These are phyloP conservation scores for Haematococcus sp. DNA, from an alignment of 139 green algal species.

Conservation along the genomic window DNA sequence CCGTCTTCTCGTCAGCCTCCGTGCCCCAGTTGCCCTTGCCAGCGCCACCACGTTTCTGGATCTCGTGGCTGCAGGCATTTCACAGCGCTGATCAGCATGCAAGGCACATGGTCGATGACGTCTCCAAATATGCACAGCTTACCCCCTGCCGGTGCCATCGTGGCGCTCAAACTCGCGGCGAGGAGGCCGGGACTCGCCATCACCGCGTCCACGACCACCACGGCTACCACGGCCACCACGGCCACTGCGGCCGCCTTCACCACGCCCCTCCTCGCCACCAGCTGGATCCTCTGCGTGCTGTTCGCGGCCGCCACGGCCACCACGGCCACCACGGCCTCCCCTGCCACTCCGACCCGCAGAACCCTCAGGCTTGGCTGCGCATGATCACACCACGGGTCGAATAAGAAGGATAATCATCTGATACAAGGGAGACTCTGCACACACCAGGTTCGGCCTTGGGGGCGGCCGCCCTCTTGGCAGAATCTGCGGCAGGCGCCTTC, in stretches of 20 bases:
- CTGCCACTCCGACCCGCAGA: constrained; percentile 8
- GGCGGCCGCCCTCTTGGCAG: constrained; percentile 21
- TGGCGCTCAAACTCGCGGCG: constrained; percentile 80
- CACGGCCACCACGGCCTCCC: constrained; percentile 1
- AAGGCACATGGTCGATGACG: neutral
- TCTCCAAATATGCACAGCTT: constrained; percentile 21
- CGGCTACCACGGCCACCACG: constrained; percentile 19
- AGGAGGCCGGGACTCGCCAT: constrained; percentile 22
- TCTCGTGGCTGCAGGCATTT: constrained; percentile 63
- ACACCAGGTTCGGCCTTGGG: constrained; percentile 6
- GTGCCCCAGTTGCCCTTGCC: constrained; percentile 82
- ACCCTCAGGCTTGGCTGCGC: constrained; percentile 23
- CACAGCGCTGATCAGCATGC: neutral
- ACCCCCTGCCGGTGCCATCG: constrained; percentile 79
- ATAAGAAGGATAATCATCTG: no score
- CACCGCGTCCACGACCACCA: constrained; percentile 25
- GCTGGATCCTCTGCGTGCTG: no score
- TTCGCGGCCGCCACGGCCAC: constrained; percentile 20
- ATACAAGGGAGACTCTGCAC: no score
- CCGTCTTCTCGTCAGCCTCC: constrained; percentile 56
- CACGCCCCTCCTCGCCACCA: constrained; percentile 12
- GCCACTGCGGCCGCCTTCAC: constrained; percentile 24
- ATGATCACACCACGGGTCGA: no score
- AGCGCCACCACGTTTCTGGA: constrained; percentile 72
- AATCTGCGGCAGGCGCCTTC: constrained; percentile 22